Percentiles rank a stretch among this genome's conserved stretches.
These are phyloP conservation scores for Fonsecaea erecta DNA, from an alignment of 2,329 filamentous ascomycete species.

Conservation along the genomic window DNA sequence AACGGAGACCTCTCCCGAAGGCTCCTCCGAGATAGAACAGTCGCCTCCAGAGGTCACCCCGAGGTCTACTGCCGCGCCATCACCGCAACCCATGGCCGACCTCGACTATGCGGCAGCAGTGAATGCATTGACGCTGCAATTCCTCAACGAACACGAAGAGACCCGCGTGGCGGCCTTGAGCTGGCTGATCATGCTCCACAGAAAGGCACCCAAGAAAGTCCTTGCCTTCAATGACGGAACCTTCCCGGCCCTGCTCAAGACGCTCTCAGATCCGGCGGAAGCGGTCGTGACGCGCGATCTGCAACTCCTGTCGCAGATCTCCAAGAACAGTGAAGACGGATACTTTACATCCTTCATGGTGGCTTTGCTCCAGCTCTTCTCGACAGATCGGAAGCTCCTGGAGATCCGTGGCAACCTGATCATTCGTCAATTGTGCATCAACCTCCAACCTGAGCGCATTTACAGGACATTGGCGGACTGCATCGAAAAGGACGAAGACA, in stretches of 20 bases:
- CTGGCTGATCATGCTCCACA: slow-evolving; percentile 97
- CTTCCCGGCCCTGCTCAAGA: slow-evolving; percentile 94
- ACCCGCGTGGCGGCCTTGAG: slow-evolving; percentile 91
- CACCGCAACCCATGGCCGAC: slow-evolving; percentile 59
- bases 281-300: slow-evolving; percentile 94
- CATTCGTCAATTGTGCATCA: slow-evolving; percentile 91
- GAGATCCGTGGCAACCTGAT: slow-evolving; percentile 95
- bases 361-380: slow-evolving; percentile 91
- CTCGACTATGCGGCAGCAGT: slow-evolving; percentile 97
- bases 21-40: slow-evolving; percentile 22
- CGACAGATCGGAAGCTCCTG: slow-evolving; percentile 85
- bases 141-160: slow-evolving; percentile 94
- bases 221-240: slow-evolving; percentile 96
- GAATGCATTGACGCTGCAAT: slow-evolving; percentile 87
- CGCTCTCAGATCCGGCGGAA: slow-evolving; percentile 91
- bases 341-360: slow-evolving; percentile 99
- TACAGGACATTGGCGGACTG: slow-evolving; percentile 95
- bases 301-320: slow-evolving; percentile 92
- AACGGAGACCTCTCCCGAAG: slow-evolving; percentile 21
- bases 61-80: slow-evolving; percentile 52
- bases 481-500: slow-evolving; percentile 94
- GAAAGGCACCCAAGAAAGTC: slow-evolving; percentile 90
- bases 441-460: slow-evolving; percentile 89
- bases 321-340: slow-evolving; percentile 91
- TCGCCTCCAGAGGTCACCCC: slow-evolving; percentile 40